Percentiles rank a stretch among this genome's conserved stretches.
Conservation (phyloP, 371 early-diverging fungal species). For the Mucor ambiguus region DNA sequence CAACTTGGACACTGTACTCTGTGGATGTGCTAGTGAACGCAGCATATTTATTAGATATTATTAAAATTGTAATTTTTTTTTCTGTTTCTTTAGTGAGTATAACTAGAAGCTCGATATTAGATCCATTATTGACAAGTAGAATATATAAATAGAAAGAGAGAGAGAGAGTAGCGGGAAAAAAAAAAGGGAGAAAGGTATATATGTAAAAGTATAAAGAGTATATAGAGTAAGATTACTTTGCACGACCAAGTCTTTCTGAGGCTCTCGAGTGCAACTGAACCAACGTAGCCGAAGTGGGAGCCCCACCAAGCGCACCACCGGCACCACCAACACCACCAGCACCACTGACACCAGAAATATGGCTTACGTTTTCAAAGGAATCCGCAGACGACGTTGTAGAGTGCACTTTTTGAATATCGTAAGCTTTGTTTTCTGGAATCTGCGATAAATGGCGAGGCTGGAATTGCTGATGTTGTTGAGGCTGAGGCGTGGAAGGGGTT, state of each 20-base stretch:
- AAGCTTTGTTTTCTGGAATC: constrained; percentile 27
- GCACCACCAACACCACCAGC: constrained; percentile 33
- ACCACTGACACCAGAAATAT: constrained; percentile 47
- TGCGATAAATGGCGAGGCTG: constrained; percentile 15
- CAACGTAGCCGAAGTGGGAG: constrained; percentile 17
- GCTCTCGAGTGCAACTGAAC: constrained; percentile 24
- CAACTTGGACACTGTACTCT: too few relatives aligned
- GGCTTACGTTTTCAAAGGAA: constrained; percentile 48
- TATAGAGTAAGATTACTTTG: constrained; percentile 14
- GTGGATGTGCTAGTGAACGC: too few relatives aligned
- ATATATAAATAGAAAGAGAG: neutral
- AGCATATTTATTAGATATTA: constrained; percentile 2
- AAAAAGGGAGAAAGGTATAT: constrained; percentile 1
- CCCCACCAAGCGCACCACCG: constrained; percentile 32
- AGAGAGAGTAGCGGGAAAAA: neutral
- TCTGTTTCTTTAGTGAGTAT: neutral
- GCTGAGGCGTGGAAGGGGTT: constrained; percentile 13
- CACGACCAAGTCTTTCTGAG: constrained; percentile 30
- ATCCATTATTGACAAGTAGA: neutral
- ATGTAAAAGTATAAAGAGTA: neutral
- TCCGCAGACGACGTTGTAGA: constrained; percentile 28
- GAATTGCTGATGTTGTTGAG: constrained; percentile 8
- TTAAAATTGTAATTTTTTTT: constrained; percentile 5
- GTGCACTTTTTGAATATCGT: constrained; percentile 14
- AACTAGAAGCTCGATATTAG: neutral